Percentiles rank a stretch among this genome's conserved stretches.
Conservation (phyloP, 2,329 filamentous ascomycete species). For the Helotiales sp. region DNA sequence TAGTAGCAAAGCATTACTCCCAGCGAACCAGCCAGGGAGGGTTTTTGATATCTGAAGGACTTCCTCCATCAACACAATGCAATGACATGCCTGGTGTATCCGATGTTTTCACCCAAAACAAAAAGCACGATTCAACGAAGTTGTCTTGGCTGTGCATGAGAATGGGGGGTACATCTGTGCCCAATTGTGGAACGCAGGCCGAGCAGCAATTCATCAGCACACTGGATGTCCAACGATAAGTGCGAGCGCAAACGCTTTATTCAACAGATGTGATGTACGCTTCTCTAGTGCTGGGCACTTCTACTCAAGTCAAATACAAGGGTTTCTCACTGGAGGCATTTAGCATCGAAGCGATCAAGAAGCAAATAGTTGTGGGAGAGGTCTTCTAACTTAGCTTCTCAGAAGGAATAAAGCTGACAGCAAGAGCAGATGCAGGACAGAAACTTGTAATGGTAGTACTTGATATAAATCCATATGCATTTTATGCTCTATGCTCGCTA, state of each 20-base stretch:
- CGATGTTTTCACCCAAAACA: slow-evolving; percentile 57
- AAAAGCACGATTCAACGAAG: slow-evolving; percentile 59
- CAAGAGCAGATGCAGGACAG: slow-evolving; percentile 40
- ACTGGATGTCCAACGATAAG: slow-evolving; percentile 47
- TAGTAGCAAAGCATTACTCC: slow-evolving; percentile 53
- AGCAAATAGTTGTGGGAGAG: slow-evolving; percentile 51
- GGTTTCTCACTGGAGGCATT: slow-evolving; percentile 47
- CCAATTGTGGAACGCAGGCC: slow-evolving; percentile 65
- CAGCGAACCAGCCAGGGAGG: slow-evolving; percentile 58
- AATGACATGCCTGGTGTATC: slow-evolving; percentile 57
- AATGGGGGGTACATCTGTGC: slow-evolving; percentile 62
- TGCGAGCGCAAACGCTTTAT: slow-evolving; percentile 51
- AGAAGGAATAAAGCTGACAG: slow-evolving; percentile 49
- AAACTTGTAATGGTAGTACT: slow-evolving; percentile 13
- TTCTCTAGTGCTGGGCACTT: slow-evolving; percentile 47
- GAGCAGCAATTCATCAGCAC: slow-evolving; percentile 48
- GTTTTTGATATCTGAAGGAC: slow-evolving; percentile 59
- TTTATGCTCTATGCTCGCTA: slow-evolving; percentile 13
- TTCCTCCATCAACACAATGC: slow-evolving; percentile 50
- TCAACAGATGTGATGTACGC: slow-evolving; percentile 50
- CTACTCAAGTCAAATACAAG: slow-evolving; percentile 46
- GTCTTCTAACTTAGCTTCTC: slow-evolving; percentile 62
- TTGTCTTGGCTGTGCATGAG: slow-evolving; percentile 62
- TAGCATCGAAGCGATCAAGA: slow-evolving; percentile 44
- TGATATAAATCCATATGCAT: slow-evolving; percentile 8